phyloP scores from a whole-genome alignment of 352 stramenopile species.

The Phytophthora meadii region DNA sequence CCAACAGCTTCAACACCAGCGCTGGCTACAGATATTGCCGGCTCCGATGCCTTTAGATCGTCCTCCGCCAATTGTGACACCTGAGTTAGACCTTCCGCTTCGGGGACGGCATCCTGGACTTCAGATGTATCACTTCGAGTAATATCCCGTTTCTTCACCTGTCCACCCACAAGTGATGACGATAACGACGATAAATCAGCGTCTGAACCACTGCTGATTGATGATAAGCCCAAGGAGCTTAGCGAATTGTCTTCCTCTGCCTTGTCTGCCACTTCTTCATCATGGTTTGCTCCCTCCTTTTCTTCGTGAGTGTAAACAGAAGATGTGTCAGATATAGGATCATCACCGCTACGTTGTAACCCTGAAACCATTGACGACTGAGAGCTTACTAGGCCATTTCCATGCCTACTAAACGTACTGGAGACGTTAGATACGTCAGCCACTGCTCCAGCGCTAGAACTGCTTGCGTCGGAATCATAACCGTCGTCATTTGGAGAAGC shows the following conservation, averaged over 20 bases:
- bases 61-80: conserved; percentile 12
- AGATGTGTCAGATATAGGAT: conserved; percentile 14
- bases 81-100: conserved; percentile 3
- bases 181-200: conserved; percentile 75
- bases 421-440: conserved; percentile 38
- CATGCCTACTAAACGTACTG: conserved; percentile 26
- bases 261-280: background rate
- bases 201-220: conserved; percentile 55
- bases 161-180: conserved; percentile 52
- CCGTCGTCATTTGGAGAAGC: conserved; percentile 9
- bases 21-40: conserved; percentile 6
- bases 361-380: conserved; percentile 33
- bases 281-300: conserved; percentile 16
- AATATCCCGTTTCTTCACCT: conserved; percentile 10
- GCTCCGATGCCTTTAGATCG: background rate
- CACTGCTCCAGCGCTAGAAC: conserved; percentile 28
- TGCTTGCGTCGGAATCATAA: conserved; percentile 40
- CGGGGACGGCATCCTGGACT: conserved; percentile 1
- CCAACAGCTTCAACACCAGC: conserved; percentile 6
- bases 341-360: conserved; percentile 9
- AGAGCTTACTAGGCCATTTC: conserved; percentile 20
- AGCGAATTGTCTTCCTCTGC: conserved; percentile 30
- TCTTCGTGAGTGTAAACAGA: conserved; percentile 13
- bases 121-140: background rate
- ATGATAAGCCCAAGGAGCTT: conserved; percentile 72